Percentiles rank a stretch among this genome's conserved stretches.
These are phyloP conservation scores for Brassica nigra DNA, from an alignment of 345 rosid genomes.

Conservation along the genomic window DNA sequence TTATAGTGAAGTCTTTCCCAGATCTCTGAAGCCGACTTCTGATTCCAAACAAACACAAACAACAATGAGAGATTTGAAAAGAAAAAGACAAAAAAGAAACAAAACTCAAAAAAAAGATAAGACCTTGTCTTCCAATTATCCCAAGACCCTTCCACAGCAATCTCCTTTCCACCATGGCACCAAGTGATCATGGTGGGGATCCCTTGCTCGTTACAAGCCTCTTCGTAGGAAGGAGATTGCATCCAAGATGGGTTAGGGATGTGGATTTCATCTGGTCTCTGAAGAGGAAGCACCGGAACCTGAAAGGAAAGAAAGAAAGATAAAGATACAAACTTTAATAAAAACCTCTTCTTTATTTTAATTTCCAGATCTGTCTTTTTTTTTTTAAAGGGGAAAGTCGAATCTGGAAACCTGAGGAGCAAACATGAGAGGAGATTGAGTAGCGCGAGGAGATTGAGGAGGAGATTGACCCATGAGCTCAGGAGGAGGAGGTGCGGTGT, in stretches of 20 bases:
- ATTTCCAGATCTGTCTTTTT: conserved; percentile 25
- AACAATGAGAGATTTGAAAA: conserved; percentile 11
- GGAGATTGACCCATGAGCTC: conserved; percentile 90
- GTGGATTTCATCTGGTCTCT: conserved; percentile 86
- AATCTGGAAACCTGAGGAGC: conserved; percentile 74
- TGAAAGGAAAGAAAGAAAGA: conserved; percentile 33
- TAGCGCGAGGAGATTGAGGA: conserved; percentile 84
- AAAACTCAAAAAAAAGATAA: background rate
- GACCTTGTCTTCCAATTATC: conserved; percentile 90
- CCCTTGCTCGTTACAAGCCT: conserved; percentile 61
- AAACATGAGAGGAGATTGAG: conserved; percentile 86
- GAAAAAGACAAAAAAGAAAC: background rate
- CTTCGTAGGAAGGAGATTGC: conserved; percentile 60
- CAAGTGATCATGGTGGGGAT: conserved; percentile 96
- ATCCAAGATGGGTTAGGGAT: conserved; percentile 64
- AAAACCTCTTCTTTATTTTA: background rate
- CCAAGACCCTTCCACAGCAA: conserved; percentile 97
- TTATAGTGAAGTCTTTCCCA: conserved; percentile 87
- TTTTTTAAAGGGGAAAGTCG: background rate
- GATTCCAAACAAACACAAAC: conserved; percentile 35
- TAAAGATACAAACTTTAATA: conserved; percentile 18
- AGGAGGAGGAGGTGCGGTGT: conserved; percentile 37
- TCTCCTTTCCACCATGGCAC: conserved; percentile 83
- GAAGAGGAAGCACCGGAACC: conserved; percentile 89
- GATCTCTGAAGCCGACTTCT: conserved; percentile 89